Conservation (phyloP, 2,329 filamentous ascomycete species). For the Biscogniauxia mediterranea region DNA sequence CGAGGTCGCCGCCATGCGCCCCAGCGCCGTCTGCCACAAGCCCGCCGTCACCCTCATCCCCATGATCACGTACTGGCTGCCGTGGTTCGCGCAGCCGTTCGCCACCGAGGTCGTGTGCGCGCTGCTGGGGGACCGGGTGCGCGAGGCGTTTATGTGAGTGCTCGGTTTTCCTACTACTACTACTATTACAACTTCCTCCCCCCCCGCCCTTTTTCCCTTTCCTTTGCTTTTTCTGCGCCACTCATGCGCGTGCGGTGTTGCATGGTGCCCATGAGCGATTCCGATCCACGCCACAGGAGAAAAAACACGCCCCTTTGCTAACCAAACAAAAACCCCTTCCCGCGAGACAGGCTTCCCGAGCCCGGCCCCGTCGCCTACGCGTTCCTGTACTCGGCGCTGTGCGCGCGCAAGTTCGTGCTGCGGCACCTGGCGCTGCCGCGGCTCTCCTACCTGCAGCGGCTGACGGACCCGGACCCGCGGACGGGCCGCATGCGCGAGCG, state of each 20-base stretch:
- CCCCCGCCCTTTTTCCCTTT: not conserved
- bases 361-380: constrained; percentile 38
- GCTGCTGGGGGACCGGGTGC: constrained; percentile 62
- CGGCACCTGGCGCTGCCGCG: constrained; percentile 62
- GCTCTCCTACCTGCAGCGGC: constrained; percentile 36
- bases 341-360: constrained; percentile 39
- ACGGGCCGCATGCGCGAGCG: constrained; percentile 50
- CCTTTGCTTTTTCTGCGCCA: not conserved
- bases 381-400: constrained; percentile 48
- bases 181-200: too few relatives aligned
- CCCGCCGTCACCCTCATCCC: constrained; percentile 59
- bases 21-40: constrained; percentile 45
- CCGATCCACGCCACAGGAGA: too few relatives aligned
- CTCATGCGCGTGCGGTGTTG: too few relatives aligned
- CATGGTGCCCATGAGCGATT: too few relatives aligned
- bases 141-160: constrained; percentile 63
- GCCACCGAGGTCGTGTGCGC: constrained; percentile 52
- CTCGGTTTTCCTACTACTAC: not conserved
- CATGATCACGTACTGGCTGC: constrained; percentile 57
- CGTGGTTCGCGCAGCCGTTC: constrained; percentile 44
- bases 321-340: not conserved
- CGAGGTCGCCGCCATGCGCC: constrained; percentile 59
- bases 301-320: too few relatives aligned
- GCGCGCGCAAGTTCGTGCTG: constrained; percentile 52
- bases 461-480: constrained; percentile 49